These are phyloP conservation scores for Pleurotus giganteus DNA, from an alignment of 768 basidiomycete genomes.

Conservation along the genomic window DNA sequence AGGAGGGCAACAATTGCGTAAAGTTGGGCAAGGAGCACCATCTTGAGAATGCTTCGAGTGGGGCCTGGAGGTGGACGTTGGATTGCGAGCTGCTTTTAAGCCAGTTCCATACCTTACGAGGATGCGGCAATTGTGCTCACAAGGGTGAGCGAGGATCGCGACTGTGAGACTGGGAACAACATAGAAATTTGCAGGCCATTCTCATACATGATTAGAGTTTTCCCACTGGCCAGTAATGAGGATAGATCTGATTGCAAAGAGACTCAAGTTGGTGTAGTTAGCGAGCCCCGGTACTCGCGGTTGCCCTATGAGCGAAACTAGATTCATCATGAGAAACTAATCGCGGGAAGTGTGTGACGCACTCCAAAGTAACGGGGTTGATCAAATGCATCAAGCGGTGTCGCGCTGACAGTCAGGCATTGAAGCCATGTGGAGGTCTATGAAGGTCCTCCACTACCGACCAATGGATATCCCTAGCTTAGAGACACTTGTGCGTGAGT, in stretches of 20 bases:
- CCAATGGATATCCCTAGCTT: background rate
- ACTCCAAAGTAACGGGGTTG: background rate
- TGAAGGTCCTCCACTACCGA: background rate
- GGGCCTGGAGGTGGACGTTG: background rate
- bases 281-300: background rate
- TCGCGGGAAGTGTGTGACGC: constrained; percentile 3
- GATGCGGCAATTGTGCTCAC: constrained; percentile 6
- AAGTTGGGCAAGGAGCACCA: constrained; percentile 11
- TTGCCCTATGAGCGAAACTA: constrained; percentile 3
- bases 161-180: constrained; percentile 4
- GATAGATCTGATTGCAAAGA: constrained; percentile 2
- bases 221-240: constrained; percentile 2
- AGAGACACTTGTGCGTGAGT: background rate
- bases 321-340: constrained; percentile 1
- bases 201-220: background rate
- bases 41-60: constrained; percentile 9
- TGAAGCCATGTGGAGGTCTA: constrained; percentile 2
- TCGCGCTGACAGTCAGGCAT: background rate
- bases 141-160: constrained; percentile 5
- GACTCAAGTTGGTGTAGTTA: background rate
- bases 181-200: background rate
- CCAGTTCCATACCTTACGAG: background rate
- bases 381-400: constrained; percentile 3
- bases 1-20: constrained; percentile 10
- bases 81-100: constrained; percentile 1